These are phyloP conservation scores for Rhododendron kiyosumense DNA, from an alignment of 148 eudicot genomes.

Conservation along the genomic window DNA sequence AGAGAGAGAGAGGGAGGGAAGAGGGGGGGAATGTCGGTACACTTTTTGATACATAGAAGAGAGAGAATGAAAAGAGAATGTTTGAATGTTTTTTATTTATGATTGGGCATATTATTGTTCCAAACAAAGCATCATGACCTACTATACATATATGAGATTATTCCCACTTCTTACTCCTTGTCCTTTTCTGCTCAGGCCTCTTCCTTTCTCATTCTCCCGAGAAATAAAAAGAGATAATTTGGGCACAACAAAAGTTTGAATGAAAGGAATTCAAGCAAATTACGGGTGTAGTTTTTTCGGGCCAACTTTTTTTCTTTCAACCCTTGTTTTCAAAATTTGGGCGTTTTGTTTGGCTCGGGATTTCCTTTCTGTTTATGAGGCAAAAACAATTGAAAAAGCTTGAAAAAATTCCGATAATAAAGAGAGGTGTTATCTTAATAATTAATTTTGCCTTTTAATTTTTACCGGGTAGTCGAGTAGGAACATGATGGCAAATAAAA, in stretches of 20 bases:
- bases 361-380: not conserved
- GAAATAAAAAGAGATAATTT: not conserved
- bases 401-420: not conserved
- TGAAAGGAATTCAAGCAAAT: not conserved
- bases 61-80: not conserved
- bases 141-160: constrained; percentile 12
- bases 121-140: not conserved
- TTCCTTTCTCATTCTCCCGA: not conserved
- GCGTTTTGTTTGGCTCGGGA: not conserved
- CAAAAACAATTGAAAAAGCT: not conserved
- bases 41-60: not conserved
- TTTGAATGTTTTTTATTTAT: not conserved
- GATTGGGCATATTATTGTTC: not conserved
- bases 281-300: not conserved
- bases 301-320: not conserved
- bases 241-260: not conserved
- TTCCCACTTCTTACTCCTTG: constrained; percentile 39
- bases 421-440: not conserved
- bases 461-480: not conserved
- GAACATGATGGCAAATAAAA: not conserved
- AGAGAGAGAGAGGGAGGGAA: not conserved
- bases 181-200: constrained; percentile 23
- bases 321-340: not conserved
- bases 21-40: not conserved
- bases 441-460: not conserved